phyloP scores from a whole-genome alignment of 768 basidiomycete genomes.

The Lentinula boryana region DNA sequence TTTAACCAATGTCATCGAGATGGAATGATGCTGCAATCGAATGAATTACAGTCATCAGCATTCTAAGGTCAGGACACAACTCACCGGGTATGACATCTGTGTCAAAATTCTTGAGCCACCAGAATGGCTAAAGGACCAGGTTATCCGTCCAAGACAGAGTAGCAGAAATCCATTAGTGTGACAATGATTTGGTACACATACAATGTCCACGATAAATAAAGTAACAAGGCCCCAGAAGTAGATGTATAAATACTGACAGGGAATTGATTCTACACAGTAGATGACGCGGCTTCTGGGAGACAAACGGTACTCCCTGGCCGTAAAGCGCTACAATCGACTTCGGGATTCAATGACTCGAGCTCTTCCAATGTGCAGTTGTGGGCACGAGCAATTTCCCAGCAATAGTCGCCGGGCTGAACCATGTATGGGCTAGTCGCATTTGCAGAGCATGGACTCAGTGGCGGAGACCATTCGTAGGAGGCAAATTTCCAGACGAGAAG shows the following conservation, averaged over 20 bases:
- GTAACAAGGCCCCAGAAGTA: background rate
- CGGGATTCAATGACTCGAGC: slow-evolving; percentile 45
- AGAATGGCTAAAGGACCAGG: no score
- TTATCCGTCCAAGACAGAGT: no score
- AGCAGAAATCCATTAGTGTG: background rate
- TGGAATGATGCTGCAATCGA: background rate
- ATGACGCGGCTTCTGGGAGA: slow-evolving; percentile 27
- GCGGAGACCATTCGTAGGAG: slow-evolving; percentile 32
- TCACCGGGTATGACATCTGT: background rate
- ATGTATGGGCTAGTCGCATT: slow-evolving; percentile 37
- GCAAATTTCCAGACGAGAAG: slow-evolving; percentile 61
- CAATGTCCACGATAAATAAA: background rate
- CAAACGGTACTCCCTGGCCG: slow-evolving; percentile 58
- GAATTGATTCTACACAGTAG: background rate
- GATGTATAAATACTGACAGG: background rate
- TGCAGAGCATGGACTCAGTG: slow-evolving; percentile 27
- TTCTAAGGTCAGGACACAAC: background rate
- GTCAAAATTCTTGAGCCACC: background rate
- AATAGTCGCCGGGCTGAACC: slow-evolving; percentile 55
- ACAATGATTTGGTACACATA: background rate
- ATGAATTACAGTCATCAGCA: background rate
- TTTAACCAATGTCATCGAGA: background rate
- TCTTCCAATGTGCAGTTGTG: slow-evolving; percentile 46
- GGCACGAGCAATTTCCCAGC: slow-evolving; percentile 54
- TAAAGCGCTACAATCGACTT: slow-evolving; percentile 50